phyloP scores from a whole-genome alignment of 108 stramenopile species.

The Cyclotella choctawhatcheeana region DNA sequence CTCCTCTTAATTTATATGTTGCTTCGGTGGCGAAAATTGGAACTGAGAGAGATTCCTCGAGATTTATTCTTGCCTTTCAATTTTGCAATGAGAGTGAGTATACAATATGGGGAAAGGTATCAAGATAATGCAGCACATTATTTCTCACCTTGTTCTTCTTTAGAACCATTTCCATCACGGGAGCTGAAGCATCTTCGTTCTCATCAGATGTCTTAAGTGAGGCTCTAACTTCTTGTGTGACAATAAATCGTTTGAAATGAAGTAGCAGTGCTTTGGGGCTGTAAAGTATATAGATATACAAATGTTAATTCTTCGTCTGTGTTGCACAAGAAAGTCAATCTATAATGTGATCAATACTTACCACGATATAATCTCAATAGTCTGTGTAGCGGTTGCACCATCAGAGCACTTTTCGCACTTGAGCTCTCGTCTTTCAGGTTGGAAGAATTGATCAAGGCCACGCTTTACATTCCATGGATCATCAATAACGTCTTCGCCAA shows the following conservation, averaged over 20 bases:
- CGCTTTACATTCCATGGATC: constrained; percentile 57
- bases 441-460: constrained; percentile 71
- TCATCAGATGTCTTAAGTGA: constrained; percentile 6
- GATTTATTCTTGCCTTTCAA: constrained; percentile 41
- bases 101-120: not conserved
- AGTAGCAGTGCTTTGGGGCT: constrained; percentile 73
- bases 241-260: constrained; percentile 80
- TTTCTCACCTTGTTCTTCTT: constrained; percentile 58
- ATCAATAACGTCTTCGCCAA: constrained; percentile 42
- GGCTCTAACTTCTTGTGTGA: constrained; percentile 52
- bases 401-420: constrained; percentile 86
- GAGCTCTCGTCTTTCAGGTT: constrained; percentile 76
- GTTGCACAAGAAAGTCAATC: no score
- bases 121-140: not conserved
- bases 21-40: constrained; percentile 20
- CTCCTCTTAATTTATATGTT: constrained; percentile 55
- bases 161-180: constrained; percentile 48
- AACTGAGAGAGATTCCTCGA: constrained; percentile 47
- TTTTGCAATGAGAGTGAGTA: not conserved
- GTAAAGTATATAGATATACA: not conserved
- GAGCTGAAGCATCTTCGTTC: not conserved
- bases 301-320: no score
- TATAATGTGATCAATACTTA: constrained; percentile 31
- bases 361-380: constrained; percentile 61
- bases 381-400: constrained; percentile 67